Percentiles rank a stretch among this genome's conserved stretches.
Conservation (phyloP, 345 rosid genomes). For the Acer negundo region DNA sequence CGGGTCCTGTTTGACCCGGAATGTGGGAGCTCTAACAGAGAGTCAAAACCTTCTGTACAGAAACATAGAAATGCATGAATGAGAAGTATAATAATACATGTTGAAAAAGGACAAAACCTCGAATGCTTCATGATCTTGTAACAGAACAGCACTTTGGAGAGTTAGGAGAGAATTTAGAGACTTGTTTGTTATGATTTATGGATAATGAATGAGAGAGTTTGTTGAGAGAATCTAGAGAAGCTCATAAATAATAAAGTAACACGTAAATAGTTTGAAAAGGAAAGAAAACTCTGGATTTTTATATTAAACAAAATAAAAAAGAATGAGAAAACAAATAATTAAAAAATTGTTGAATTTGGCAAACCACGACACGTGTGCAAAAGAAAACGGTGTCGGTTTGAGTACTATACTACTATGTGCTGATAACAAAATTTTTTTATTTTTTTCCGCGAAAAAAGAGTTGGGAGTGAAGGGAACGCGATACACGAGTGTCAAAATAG, state of each 20-base stretch:
- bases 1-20: constrained; percentile 37
- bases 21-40: constrained; percentile 60
- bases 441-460: not conserved
- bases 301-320: not conserved
- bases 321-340: not conserved
- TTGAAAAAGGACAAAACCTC: constrained; percentile 23
- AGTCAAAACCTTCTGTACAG: constrained; percentile 41
- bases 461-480: not conserved
- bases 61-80: not conserved
- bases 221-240: not conserved
- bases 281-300: not conserved
- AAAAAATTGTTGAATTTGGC: not conserved
- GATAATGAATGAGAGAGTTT: not conserved
- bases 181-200: too few species aligned
- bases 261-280: not conserved
- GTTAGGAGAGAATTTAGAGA: too few species aligned
- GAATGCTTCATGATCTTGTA: constrained; percentile 26
- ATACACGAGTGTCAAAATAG: not conserved
- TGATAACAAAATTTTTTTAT: too few species aligned
- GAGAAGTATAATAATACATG: constrained; percentile 5
- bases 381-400: not conserved
- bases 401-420: too few species aligned
- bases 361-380: not conserved
- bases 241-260: not conserved
- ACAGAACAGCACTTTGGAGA: not conserved